Conservation (phyloP, 2,329 filamentous ascomycete genomes). For the Epichloe amarillans region DNA sequence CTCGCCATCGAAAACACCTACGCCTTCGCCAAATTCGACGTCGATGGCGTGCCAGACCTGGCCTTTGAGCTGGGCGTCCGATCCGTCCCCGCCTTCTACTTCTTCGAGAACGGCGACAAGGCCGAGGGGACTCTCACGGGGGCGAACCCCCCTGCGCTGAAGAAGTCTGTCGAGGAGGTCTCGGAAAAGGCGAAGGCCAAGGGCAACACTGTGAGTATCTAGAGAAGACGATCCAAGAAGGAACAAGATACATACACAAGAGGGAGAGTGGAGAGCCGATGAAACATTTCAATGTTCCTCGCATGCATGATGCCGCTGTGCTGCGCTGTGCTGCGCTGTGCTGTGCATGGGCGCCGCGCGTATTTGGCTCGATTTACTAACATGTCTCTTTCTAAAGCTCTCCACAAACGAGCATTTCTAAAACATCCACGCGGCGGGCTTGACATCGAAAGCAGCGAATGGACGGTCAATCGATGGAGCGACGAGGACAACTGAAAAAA, state of each 20-base stretch:
- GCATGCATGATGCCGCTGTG: too few relatives aligned
- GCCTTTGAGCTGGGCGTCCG: conserved; percentile 36
- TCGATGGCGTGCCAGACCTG: conserved; percentile 38
- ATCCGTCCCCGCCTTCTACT: conserved; percentile 46
- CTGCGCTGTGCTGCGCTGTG: too few relatives aligned
- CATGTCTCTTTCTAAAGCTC: conserved; percentile 4
- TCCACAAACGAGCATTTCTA: conserved; percentile 13
- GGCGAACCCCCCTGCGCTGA: conserved; percentile 21
- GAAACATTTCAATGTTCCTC: not conserved
- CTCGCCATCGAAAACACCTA: conserved; percentile 26
- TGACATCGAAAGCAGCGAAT: not conserved
- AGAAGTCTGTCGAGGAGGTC: conserved; percentile 14
- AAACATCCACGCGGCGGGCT: not conserved
- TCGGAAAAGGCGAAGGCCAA: conserved; percentile 15
- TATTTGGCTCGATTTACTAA: not conserved
- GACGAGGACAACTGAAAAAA: too few relatives aligned
- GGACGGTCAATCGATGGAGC: too few relatives aligned
- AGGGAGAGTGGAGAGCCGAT: not conserved
- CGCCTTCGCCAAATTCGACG: conserved; percentile 46
- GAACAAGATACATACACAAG: not conserved
- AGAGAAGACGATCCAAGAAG: not conserved
- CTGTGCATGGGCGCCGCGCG: too few relatives aligned
- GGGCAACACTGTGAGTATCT: conserved; percentile 7
- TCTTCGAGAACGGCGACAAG: conserved; percentile 42
- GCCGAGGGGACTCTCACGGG: conserved; percentile 28